These are phyloP conservation scores for Russula sp. DNA, from an alignment of 768 basidiomycete genomes.

Conservation along the genomic window DNA sequence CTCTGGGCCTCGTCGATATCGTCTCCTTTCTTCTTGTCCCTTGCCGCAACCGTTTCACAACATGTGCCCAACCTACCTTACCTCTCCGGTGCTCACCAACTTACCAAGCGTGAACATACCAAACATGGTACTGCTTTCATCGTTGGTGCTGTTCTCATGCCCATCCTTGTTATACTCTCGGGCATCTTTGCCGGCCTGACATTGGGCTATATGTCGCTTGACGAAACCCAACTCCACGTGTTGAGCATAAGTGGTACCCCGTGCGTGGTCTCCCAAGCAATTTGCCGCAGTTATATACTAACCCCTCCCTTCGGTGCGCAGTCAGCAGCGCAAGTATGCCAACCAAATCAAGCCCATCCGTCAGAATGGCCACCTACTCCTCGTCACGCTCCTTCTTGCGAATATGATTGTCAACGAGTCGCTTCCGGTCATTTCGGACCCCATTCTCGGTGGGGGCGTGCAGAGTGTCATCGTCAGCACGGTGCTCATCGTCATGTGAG, in stretches of 20 bases:
- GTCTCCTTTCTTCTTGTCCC: conserved; percentile 21
- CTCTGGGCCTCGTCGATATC: conserved; percentile 12
- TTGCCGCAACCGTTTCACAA: conserved; percentile 22
- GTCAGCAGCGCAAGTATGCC: conserved; percentile 74
- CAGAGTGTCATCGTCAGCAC: conserved; percentile 78
- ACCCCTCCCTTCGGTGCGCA: conserved; percentile 29
- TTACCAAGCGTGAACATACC: conserved; percentile 31
- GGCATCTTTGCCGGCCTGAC: conserved; percentile 91
- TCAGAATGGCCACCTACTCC: conserved; percentile 72
- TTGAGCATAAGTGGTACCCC: conserved; percentile 78
- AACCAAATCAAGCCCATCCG: conserved; percentile 84
- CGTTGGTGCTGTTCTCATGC: conserved; percentile 58
- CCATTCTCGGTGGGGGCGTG: conserved; percentile 71
- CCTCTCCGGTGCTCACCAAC: conserved; percentile 23
- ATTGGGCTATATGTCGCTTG: conserved; percentile 87
- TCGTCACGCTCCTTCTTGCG: conserved; percentile 75
- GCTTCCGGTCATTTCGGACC: conserved; percentile 77
- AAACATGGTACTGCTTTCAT: conserved; percentile 31
- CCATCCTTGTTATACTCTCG: conserved; percentile 73
- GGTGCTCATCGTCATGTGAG: conserved; percentile 82
- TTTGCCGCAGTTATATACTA: conserved; percentile 11
- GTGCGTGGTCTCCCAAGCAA: conserved; percentile 38
- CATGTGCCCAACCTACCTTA: conserved; percentile 21
- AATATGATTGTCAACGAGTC: conserved; percentile 94
- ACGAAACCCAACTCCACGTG: conserved; percentile 88